Evolutionary conservation across 2,329 filamentous ascomycete genomes (phyloP), one percentile per base, ranked within the genome.

Genomic region (Fusarium sp.): DNA sequence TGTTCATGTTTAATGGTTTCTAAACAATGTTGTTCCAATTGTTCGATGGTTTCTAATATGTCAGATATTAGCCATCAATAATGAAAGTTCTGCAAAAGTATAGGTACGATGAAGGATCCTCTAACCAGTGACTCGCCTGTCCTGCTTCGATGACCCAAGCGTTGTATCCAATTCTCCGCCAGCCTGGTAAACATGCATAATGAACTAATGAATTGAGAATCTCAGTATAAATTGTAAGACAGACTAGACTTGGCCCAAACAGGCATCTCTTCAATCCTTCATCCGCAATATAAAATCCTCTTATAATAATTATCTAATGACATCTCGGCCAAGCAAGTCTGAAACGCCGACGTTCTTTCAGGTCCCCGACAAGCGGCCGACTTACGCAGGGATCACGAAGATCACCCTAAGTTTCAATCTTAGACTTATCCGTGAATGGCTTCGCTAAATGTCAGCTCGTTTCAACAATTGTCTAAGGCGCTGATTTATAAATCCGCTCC

Each of bases 291-390:
- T 43, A 13, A 8, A 41, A 30, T 49, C 15, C 20, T 32, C 13
- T 27, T 20, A 9, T 29, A 29, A 29, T 8, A 6, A n/a, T 27
- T 29, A 27, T 9, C 27, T 45, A 30, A n/a, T 16, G 32, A 24
- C 27, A 25, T 40, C 30, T 22, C 41, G 34, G 25, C 43, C 54
- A 54, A 54, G 25, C 45, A 44, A 16, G 22, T 45, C 46, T 66
- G 63, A 66, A 66, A 66, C 63, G 32, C 48, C 32, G 32, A 41
- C 16, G 9, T 43, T 38, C 34, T 38, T n/a, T 22, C 44, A 29
- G 24, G 52, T 60, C 51, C 67, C 63, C 51, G 29, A 29, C 43
- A 52, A 63, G 62, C 67, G 67, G 63, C 67, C 58, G 63, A 49
- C 43, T 44, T 44, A 16, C 22, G 18, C 68, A 65, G 32, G 67